phyloP scores from a whole-genome alignment of 129 eudicot species.

The Flaveria ramosissima region DNA sequence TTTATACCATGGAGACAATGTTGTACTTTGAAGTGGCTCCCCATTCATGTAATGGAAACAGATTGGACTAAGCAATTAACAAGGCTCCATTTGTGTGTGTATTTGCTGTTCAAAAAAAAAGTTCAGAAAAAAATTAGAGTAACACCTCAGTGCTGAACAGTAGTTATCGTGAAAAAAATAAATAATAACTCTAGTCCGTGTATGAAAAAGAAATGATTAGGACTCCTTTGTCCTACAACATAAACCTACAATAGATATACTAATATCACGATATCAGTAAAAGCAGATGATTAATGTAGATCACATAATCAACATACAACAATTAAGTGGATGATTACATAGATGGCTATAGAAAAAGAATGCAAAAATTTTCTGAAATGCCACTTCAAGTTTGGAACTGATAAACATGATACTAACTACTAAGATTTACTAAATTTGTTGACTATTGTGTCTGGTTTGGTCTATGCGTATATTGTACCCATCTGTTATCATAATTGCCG shows the following conservation, averaged over 20 bases:
- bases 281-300: conserved; percentile 1
- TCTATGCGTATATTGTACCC: neutral
- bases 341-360: neutral
- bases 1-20: neutral
- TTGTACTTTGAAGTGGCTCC: conserved; percentile 3
- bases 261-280: neutral
- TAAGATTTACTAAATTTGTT: neutral
- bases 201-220: neutral
- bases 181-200: neutral
- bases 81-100: conserved; percentile 11
- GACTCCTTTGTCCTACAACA: neutral
- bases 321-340: neutral
- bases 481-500: conserved; percentile 3
- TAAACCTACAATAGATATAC: neutral
- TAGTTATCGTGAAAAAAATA: neutral
- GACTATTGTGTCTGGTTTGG: neutral
- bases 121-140: too few species aligned
- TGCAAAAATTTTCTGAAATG: neutral
- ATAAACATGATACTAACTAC: neutral
- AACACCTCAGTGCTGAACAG: neutral
- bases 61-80: neutral
- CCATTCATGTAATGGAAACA: neutral
- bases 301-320: conserved; percentile 3
- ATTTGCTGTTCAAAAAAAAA: neutral
- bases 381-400: neutral